Base-by-base conservation (phyloP, 441 rosid species). In the Adansonia grandidieri region DNA sequence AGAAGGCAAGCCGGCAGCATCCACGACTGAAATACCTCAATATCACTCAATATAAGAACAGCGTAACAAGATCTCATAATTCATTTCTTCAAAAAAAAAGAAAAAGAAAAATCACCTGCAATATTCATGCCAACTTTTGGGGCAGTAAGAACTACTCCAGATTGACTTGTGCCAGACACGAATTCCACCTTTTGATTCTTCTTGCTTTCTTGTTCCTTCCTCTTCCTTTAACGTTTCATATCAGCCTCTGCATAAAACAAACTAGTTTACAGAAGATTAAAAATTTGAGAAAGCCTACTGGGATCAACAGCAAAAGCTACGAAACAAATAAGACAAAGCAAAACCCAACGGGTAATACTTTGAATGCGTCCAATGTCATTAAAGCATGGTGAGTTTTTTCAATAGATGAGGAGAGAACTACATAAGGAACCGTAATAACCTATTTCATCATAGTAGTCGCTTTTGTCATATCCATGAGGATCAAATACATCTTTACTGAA, bases 201-300 rank as follows among this genome's bases (percentile, higher is more conserved):
- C 90, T 92, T 96, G 86, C 86, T 87, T 82, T 94, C 98, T 83
- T 89, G 97, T 67, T 91, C 99, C 88, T 88, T 93, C 85, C 97
- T 92, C 82, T 96, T 97, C 83, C 86, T 89, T 79, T 94, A 98
- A 71, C 85, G 80, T 80, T 87, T 92, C 95, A 91, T 93, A 76
- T 86, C 93, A 82, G 84, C 86, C 84, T 96, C 99, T 96, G 92
- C 73, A 78, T 42, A 9, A 45, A 60, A 66, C 9, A 53, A 24
- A 77, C 37, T 66, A 3, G 28, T 5, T 13, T 37, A 66, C 42
- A 51, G 37, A 19, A 45, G 9, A 67, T 19, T 37, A 15, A 60
- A 14, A 0, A 40, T 8, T 3, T 28, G n/a, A 56, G 8, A 77
- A 45, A 53, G 15, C 71, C 24, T 64, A 60, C 1, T 0, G 40